Evolutionary conservation across 2,329 filamentous ascomycete genomes (phyloP), one percentile per base, ranked within the genome.

Genomic region (Colletotrichum sp.): DNA sequence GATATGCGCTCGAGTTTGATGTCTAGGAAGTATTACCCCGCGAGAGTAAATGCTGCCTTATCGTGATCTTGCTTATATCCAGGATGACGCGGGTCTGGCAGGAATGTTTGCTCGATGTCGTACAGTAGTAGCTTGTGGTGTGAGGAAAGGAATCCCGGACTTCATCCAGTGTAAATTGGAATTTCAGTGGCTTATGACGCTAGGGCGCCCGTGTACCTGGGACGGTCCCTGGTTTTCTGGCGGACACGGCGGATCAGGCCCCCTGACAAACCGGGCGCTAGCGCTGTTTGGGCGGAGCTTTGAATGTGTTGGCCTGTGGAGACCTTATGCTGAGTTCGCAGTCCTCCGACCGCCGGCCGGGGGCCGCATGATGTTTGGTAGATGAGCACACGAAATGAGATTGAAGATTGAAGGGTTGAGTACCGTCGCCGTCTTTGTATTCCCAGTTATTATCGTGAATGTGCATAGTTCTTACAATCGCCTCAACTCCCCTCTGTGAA

Each of bases 221-320:
- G 74, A 65, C 74, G 29, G 70, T 74, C 70, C 74, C 74, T 76
- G 74, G 22, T 64, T 61, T 74, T 73, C 65, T 64, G 70, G 74
- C 59, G 70, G 64, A 69, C 59, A 61, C 49, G 30, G 71, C 74
- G 74, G 74, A 74, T 69, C 64, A 52, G 30, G 39, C 19, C 44
- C 44, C 64, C 59, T 74, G 59, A 49, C 32, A 7, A 27, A 44
- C 11, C 64, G 64, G 65, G 49, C 74, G 64, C 59, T 76, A 76
- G 74, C 59, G 59, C 34, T 27, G 32, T 61, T 73, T 76, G 32
- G 49, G 65, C 71, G 70, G 64, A 70, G 34, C n/a, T 44, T 59
- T 19, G 55, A 39, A 59, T 76, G 69, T 44, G 74, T 32, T 76
- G 74, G 70, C 74, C 16, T 64, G 74, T 66, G 71, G 70, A 57